Base-by-base conservation (phyloP, 192 early-diverging fungal species). In the Rhizoclosmatium sp. region DNA sequence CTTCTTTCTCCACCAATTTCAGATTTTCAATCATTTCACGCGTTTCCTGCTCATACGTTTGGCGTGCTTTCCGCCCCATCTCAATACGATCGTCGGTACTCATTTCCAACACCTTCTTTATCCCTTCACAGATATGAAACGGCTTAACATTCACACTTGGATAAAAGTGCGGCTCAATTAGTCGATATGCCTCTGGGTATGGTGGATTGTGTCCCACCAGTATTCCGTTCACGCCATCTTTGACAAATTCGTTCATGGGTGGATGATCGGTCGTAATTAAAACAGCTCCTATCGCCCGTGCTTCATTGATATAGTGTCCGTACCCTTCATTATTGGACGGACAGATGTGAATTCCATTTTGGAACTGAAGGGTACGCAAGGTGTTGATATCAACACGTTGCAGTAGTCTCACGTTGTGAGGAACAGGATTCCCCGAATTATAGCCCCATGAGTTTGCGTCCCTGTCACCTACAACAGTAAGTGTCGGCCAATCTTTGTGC, bases 161-260 rank as follows among this genome's bases (percentile, higher is more conserved):
- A 7, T 44, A n/a, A 68, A 68, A 68, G 47, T 44, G 40, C 40
- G 71, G 71, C 12, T 51, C 56, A 14, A 72, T 72, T 0, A 51
- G 12, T 4, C 41, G 71, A 45, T 61, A 72, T 10, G 51, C 9
- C 39, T 72, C 71, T 1, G 4, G 16, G 21, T n/a, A 46, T 16
- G 66, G 66, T 4, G 66, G 23, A 44, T 44, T n/a, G 44, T 68
- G 66, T 31, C 47, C 49, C 19, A 71, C 51, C 23, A 71, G 31
- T 7, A 75, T 49, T 10, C 72, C 72, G 40, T 7, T 46, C 44
- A 45, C 58, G 47, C 23, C 44, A 59, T 77, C 65, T 2, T 51
- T 40, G 16, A 77, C 65, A 59, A 77, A 77, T 48, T 77, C 76
- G 47, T 69, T 77, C 76, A 77, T 77, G 42, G 76, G 76, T 39